Evolutionary conservation across 2,329 filamentous ascomycete species (phyloP).

Genomic region (Talaromyces sp.): DNA sequence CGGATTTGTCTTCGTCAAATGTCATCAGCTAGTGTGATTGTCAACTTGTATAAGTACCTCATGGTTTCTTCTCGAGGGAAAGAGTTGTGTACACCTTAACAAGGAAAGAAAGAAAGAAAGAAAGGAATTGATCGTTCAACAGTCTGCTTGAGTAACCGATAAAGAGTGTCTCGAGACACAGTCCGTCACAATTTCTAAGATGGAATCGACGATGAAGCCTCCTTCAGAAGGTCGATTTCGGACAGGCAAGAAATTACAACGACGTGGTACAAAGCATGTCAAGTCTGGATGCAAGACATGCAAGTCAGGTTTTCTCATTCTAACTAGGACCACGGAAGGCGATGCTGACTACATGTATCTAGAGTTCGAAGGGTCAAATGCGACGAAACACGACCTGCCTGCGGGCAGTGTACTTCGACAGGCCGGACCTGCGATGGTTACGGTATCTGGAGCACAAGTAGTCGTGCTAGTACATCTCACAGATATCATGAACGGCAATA

Average conservation of each 20-base stretch:
- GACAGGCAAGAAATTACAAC: background rate
- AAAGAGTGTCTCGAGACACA: background rate
- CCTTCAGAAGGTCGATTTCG: background rate
- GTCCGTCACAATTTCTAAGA: background rate
- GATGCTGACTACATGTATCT: background rate
- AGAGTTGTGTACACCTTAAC: background rate
- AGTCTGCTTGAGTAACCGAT: too few species aligned
- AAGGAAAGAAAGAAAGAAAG: background rate
- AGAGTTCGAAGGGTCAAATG: slow-evolving; percentile 14
- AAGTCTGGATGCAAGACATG: slow-evolving; percentile 14
- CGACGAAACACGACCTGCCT: slow-evolving; percentile 13
- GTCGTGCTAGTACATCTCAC: background rate
- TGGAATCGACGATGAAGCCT: background rate
- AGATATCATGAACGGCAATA: background rate
- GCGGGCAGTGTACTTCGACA: slow-evolving; percentile 10
- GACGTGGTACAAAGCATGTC: slow-evolving; percentile 1
- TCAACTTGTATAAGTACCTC: background rate
- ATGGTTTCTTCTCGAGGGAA: background rate
- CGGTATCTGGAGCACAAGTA: background rate
- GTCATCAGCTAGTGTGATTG: background rate
- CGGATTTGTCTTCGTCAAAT: background rate
- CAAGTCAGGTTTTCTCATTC: slow-evolving; percentile 4
- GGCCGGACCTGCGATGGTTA: slow-evolving; percentile 16
- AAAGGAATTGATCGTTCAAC: background rate
- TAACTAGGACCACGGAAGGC: too few species aligned